Evolutionary conservation across 805 yeast species (phyloP).

Genomic region (Brettanomyces bruxellensis): DNA sequence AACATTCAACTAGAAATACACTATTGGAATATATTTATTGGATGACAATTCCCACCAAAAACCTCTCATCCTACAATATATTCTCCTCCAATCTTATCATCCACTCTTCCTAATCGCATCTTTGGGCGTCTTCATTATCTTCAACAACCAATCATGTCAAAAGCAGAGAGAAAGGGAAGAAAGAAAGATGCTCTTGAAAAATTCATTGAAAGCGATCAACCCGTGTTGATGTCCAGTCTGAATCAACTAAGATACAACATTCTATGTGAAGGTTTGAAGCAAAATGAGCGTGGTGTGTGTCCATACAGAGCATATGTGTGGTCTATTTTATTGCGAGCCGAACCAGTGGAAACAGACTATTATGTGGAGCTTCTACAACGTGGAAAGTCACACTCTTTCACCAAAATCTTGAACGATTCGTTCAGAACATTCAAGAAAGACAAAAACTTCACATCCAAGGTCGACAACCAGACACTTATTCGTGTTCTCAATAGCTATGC

Average conservation of each 20-base stretch:
- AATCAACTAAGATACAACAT: slow-evolving; percentile 45
- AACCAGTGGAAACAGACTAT: slow-evolving; percentile 44
- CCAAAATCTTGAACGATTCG: slow-evolving; percentile 77
- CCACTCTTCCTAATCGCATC: too few relatives aligned
- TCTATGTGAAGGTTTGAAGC: slow-evolving; percentile 36
- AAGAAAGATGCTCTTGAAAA: slow-evolving; percentile 47
- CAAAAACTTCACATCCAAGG: slow-evolving; percentile 49
- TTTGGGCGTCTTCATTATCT: too few relatives aligned
- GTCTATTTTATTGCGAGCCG: slow-evolving; percentile 64
- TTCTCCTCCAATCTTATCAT: too few relatives aligned
- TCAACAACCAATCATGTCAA: too few relatives aligned
- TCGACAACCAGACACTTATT: slow-evolving; percentile 59
- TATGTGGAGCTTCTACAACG: slow-evolving; percentile 45
- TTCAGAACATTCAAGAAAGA: slow-evolving; percentile 80
- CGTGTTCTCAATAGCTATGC: slow-evolving; percentile 72
- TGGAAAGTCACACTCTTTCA: slow-evolving; percentile 52
- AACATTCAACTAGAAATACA: too few relatives aligned
- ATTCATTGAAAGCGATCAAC: slow-evolving; percentile 34
- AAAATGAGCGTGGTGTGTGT: slow-evolving; percentile 33
- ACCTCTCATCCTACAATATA: too few relatives aligned
- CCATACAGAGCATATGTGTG: slow-evolving; percentile 71
- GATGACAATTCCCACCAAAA: too few relatives aligned
- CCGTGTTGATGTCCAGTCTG: slow-evolving; percentile 38
- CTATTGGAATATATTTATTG: too few relatives aligned
- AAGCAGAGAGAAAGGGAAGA: slow-evolving; percentile 23